Percentiles rank a stretch among this genome's conserved stretches.
Conservation (phyloP, 2,329 filamentous ascomycete species). For the Arthroderma sp. region DNA sequence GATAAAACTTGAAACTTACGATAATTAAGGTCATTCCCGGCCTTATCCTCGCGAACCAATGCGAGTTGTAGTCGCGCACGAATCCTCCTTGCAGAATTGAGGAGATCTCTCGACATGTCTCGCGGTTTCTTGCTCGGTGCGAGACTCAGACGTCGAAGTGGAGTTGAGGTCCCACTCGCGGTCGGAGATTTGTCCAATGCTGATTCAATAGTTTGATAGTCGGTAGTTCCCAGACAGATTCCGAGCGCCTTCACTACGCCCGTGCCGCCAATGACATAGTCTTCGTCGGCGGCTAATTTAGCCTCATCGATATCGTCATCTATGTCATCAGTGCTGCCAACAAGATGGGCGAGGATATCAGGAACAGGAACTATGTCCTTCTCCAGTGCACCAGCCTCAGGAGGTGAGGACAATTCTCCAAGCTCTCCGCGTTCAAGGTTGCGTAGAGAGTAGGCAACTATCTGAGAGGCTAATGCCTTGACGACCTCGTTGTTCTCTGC, state of each 20-base stretch:
- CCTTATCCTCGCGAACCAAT: constrained; percentile 58
- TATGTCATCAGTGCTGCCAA: constrained; percentile 52
- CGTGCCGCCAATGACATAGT: constrained; percentile 91
- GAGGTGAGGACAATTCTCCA: constrained; percentile 38
- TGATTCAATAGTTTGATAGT: constrained; percentile 28
- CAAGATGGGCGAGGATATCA: constrained; percentile 73
- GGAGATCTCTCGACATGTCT: constrained; percentile 83
- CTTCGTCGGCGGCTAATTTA: constrained; percentile 66
- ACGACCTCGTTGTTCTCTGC: constrained; percentile 77
- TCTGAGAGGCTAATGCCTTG: constrained; percentile 80
- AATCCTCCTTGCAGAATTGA: constrained; percentile 81
- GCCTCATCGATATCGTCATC: constrained; percentile 44
- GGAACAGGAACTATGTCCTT: constrained; percentile 50
- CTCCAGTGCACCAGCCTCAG: constrained; percentile 30
- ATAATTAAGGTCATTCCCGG: constrained; percentile 62
- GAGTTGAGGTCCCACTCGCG: constrained; percentile 42
- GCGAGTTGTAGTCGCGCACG: constrained; percentile 70
- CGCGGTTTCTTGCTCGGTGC: constrained; percentile 56
- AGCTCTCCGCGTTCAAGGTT: constrained; percentile 76
- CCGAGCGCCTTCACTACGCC: constrained; percentile 89
- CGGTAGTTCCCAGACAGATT: constrained; percentile 75
- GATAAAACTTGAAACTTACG: constrained; percentile 41
- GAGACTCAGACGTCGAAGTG: constrained; percentile 38
- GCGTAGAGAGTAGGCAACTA: constrained; percentile 84
- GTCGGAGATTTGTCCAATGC: constrained; percentile 27